Percentiles rank a stretch among this genome's conserved stretches.
phyloP scores from a whole-genome alignment of 2,329 filamentous ascomycete species.

The Plectosphaerella plurivora region DNA sequence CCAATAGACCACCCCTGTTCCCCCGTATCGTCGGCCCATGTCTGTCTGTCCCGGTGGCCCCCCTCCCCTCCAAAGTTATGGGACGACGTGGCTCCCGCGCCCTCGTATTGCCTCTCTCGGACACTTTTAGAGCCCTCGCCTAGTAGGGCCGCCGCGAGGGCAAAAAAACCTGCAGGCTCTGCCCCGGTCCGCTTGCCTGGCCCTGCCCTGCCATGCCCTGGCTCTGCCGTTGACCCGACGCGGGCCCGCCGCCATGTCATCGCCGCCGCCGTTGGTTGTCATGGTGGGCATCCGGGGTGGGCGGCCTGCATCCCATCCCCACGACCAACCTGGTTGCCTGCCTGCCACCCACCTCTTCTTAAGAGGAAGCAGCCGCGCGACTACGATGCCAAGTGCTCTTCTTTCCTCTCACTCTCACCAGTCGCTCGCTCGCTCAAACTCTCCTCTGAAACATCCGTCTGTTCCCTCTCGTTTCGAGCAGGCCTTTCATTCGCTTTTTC shows the following conservation, averaged over 20 bases:
- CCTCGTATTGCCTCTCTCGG: background rate
- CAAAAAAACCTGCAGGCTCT: background rate
- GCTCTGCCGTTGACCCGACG: background rate
- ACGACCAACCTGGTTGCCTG: too few species aligned
- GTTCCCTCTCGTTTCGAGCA: slow-evolving; percentile 24
- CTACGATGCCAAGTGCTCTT: background rate
- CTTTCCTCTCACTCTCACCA: background rate
- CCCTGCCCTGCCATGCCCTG: background rate
- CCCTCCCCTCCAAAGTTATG: background rate
- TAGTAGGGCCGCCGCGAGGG: background rate
- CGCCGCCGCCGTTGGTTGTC: background rate
- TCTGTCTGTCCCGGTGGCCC: background rate
- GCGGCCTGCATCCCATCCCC: too few species aligned
- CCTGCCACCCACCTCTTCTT: background rate
- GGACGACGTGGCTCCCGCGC: background rate
- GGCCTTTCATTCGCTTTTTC: slow-evolving; percentile 22
- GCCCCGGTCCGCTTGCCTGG: too few species aligned
- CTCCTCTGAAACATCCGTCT: background rate
- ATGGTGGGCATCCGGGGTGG: background rate
- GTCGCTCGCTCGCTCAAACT: background rate
- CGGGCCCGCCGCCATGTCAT: background rate
- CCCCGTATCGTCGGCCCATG: too few species aligned
- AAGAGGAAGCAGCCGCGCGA: background rate
- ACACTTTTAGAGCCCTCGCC: background rate
- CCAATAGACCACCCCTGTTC: background rate